Percentiles rank a stretch among this genome's conserved stretches.
phyloP scores from a whole-genome alignment of 305 asterid species.

The Fraxinus dipetala region DNA sequence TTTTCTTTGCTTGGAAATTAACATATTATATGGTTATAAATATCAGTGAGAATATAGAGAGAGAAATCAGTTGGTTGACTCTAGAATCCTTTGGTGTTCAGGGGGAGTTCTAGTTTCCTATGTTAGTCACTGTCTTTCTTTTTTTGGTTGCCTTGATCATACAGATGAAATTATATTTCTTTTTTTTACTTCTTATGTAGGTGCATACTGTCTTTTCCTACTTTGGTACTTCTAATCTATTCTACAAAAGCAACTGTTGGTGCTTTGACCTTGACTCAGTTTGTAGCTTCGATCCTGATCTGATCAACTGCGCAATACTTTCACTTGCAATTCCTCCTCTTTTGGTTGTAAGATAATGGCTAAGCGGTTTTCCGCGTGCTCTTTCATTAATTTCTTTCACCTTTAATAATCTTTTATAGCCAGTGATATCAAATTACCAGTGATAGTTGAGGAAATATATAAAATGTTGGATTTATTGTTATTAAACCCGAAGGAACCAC shows the following conservation, averaged over 20 bases:
- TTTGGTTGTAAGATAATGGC: constrained; percentile 18
- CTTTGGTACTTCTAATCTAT: not conserved
- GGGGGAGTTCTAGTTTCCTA: not conserved
- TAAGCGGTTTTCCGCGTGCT: constrained; percentile 16
- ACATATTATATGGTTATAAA: constrained; percentile 1
- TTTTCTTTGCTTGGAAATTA: constrained; percentile 16
- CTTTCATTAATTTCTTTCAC: constrained; percentile 29
- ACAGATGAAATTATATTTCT: constrained; percentile 18
- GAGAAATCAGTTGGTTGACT: not conserved
- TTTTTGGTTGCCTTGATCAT: constrained; percentile 3
- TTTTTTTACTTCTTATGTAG: constrained; percentile 1
- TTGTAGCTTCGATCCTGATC: constrained; percentile 18
- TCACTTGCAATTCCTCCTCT: not conserved
- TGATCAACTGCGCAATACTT: not conserved
- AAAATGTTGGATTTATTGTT: constrained; percentile 50
- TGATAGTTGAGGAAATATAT: constrained; percentile 24
- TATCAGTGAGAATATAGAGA: not conserved
- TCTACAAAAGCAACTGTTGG: constrained; percentile 11
- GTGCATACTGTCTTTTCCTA: not conserved
- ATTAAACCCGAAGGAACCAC: constrained; percentile 72
- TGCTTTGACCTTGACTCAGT: constrained; percentile 15
- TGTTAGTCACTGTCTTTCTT: constrained; percentile 6
- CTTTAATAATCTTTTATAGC: constrained; percentile 19
- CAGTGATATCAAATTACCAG: constrained; percentile 17
- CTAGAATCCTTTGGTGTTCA: constrained; percentile 5